These are phyloP conservation scores for Myriosclerotinia curreyana DNA, from an alignment of 2,329 filamentous ascomycete genomes.

Conservation along the genomic window DNA sequence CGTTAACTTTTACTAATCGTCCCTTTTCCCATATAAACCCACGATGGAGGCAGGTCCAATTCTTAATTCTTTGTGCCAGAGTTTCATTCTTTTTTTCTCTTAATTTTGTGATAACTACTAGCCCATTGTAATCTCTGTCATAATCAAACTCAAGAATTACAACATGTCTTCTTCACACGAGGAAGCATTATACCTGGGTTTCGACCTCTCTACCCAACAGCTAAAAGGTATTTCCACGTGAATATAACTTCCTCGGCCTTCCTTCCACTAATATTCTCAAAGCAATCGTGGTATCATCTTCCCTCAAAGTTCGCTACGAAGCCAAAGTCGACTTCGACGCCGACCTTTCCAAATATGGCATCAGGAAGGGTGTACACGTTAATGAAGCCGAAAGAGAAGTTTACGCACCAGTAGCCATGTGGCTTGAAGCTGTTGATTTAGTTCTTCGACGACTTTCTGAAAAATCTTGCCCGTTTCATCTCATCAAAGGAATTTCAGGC, in stretches of 20 bases:
- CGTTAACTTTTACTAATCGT: constrained; percentile 19
- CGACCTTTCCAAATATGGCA: constrained; percentile 73
- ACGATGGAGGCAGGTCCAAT: constrained; percentile 12
- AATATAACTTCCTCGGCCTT: constrained; percentile 17
- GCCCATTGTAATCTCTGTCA: not conserved
- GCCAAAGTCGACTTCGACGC: constrained; percentile 95
- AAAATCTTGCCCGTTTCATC: constrained; percentile 67
- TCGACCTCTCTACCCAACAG: constrained; percentile 96
- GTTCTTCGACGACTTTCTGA: constrained; percentile 71
- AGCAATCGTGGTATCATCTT: constrained; percentile 81
- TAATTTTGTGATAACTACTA: not conserved
- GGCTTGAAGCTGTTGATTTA: constrained; percentile 87
- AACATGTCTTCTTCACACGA: constrained; percentile 42
- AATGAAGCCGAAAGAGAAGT: constrained; percentile 84
- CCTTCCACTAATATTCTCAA: constrained; percentile 26
- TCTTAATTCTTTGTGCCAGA: constrained; percentile 4
- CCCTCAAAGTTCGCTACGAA: constrained; percentile 75
- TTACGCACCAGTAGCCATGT: constrained; percentile 88
- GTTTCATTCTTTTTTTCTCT: constrained; percentile 8
- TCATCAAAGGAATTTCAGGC: constrained; percentile 79
- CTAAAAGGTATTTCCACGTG: constrained; percentile 66
- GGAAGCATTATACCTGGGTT: constrained; percentile 77
- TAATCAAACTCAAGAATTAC: constrained; percentile 14
- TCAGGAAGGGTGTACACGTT: constrained; percentile 83
- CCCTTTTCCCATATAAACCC: constrained; percentile 20